Percentiles rank a stretch among this genome's conserved stretches.
These are phyloP conservation scores for Codiaeum variegatum DNA, from an alignment of 441 rosid genomes.

Conservation along the genomic window DNA sequence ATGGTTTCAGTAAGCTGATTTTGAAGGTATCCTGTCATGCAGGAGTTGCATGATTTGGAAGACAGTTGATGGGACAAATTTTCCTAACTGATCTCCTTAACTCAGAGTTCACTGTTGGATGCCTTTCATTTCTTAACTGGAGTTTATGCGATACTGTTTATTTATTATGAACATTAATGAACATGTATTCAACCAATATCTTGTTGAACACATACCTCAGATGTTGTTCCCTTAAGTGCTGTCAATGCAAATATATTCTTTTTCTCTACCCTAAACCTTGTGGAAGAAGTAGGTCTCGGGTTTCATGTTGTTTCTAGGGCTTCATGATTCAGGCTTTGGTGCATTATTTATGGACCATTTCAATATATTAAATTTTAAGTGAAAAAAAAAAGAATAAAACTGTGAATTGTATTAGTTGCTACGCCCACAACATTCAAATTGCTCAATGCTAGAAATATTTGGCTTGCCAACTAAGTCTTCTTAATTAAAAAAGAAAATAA, in stretches of 20 bases:
- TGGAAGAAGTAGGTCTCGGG: not conserved
- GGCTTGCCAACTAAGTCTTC: not conserved
- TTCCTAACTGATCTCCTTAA: too few relatives aligned
- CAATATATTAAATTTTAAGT: not conserved
- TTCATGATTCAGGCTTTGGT: slow-evolving; percentile 3
- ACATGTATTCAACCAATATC: not conserved
- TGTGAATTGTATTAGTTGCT: not conserved
- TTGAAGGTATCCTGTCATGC: not conserved
- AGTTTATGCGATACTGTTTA: not conserved
- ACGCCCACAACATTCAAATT: not conserved
- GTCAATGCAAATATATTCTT: not conserved
- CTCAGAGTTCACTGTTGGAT: not conserved
- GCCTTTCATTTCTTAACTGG: not conserved
- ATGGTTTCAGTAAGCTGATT: not conserved
- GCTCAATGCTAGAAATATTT: not conserved
- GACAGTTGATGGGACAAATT: not conserved
- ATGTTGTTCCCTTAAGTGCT: not conserved
- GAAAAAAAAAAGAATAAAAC: too few relatives aligned
- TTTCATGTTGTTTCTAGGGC: not conserved
- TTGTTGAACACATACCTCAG: not conserved
- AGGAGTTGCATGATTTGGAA: not conserved
- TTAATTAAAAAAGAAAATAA: slow-evolving; percentile 2
- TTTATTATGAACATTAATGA: not conserved
- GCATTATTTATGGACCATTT: not conserved
- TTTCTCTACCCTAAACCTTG: not conserved